Evolutionary conservation across 1,284 basidiomycete species (phyloP), one percentile per base, ranked within the genome.

Genomic region (Phellinidium pouzarii): DNA sequence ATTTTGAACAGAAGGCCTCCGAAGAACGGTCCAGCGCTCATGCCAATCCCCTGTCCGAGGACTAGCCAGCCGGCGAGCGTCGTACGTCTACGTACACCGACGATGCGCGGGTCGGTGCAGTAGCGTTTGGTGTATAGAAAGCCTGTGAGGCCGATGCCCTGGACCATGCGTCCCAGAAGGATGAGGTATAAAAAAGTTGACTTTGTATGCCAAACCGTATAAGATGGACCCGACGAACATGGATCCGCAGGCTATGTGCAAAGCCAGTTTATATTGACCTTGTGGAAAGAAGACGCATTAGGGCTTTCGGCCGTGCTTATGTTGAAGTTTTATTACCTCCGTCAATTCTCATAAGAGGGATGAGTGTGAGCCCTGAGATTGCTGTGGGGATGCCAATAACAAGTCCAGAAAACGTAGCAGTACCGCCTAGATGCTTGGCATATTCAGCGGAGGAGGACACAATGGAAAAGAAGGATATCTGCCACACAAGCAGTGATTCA

Each of bases 401-500:
- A 9, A 87, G 61, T 57, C 84, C 84, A 29, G 82, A 79, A 61
- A 87, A 87, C 0, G 79, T 82, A 11, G 81, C 70, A 9, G 69
- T 74, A 12, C 84, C 84, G 27, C 83, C 83, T 2, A 87, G 67
- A 59, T 77, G 71, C 54, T 78, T 71, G 0, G 81, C 78, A 61
- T 86, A 86, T 47, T 71, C 69, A 60, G 75, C 79, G 1, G 82
- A 78, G 0, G 84, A 82, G 1, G 84, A 80, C 2, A 87, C 79
- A 34, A 84, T 70, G 55, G 84, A 76, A 64, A 82, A 87, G 68
- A 85, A 85, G 0, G 80, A 78, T 4, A 82, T 64, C 83, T 85
- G 52, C 22, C 3, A 12, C n/a, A n/a, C 3, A 9, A 31, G 12
- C 22, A 29, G 2, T 3, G 11, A 22, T 26, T 9, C n/a, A n/a